A percentile compares a stretch with the other conserved stretches of the same genome.
phyloP scores from a whole-genome alignment of 1,284 basidiomycete species.

The Heliocybe sulcata region DNA sequence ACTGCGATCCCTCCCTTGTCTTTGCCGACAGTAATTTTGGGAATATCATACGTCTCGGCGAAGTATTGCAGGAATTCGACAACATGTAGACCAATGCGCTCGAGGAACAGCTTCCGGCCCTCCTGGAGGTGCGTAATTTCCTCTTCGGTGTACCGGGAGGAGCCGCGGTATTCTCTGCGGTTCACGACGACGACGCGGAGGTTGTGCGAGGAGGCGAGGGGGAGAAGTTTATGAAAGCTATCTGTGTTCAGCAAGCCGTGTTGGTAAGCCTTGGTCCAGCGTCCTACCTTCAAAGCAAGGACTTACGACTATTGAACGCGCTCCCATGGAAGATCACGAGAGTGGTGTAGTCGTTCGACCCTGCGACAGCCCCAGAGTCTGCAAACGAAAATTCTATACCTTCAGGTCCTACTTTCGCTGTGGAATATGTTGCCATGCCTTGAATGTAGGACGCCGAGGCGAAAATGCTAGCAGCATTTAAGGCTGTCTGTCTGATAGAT shows the following conservation, averaged over 20 bases:
- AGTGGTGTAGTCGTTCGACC: not conserved
- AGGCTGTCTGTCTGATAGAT: not conserved
- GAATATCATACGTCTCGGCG: not conserved
- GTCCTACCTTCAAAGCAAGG: too few species aligned
- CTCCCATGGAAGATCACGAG: not conserved
- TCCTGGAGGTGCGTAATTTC: not conserved
- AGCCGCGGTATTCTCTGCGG: not conserved
- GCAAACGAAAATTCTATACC: not conserved
- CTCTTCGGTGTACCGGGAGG: not conserved
- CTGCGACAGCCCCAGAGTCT: not conserved
- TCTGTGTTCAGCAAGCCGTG: too few species aligned
- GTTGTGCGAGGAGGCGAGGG: not conserved
- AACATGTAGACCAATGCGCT: not conserved
- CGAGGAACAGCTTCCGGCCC: not conserved
- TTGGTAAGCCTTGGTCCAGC: too few species aligned
- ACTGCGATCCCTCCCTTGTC: not conserved
- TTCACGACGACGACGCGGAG: slow-evolving; percentile 1
- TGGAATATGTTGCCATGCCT: not conserved
- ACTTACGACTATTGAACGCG: slow-evolving; percentile 1
- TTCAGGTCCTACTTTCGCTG: not conserved
- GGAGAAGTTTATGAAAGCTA: slow-evolving; percentile 1
- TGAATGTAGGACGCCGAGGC: not conserved
- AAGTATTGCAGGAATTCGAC: not conserved
- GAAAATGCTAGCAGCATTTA: not conserved
- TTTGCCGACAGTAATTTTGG: not conserved